These are phyloP conservation scores for Uronychia binucleata DNA, from an alignment of 73 alveolate genomes.

Conservation along the genomic window DNA sequence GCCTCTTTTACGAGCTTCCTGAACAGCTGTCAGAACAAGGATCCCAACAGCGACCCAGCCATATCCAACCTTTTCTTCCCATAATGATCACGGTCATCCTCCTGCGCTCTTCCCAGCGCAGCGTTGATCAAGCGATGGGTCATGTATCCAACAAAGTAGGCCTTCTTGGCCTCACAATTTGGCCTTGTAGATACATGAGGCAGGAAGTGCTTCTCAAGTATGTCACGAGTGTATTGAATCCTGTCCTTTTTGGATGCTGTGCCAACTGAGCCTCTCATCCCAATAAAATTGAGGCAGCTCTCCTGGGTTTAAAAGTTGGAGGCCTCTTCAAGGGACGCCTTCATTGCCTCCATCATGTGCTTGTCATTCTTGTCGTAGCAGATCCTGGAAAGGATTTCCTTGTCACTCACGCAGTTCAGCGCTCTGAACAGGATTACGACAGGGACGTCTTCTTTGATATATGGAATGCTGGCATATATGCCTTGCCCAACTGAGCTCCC, in stretches of 20 bases:
- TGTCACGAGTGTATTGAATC: slow-evolving; percentile 86
- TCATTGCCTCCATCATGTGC: slow-evolving; percentile 88
- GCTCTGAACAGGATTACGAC: slow-evolving; percentile 94
- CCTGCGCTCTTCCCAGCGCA: slow-evolving; percentile 95
- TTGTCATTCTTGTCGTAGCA: slow-evolving; percentile 88
- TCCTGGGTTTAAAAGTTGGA: slow-evolving; percentile 78
- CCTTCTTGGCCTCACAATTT: slow-evolving; percentile 87
- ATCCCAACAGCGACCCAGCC: slow-evolving; percentile 97
- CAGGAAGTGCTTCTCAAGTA: slow-evolving; percentile 93
- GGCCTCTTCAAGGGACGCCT: slow-evolving; percentile 85
- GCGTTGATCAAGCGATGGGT: slow-evolving; percentile 90
- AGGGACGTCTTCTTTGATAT: slow-evolving; percentile 91
- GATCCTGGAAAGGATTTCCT: slow-evolving; percentile 88
- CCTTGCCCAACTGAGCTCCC: slow-evolving; percentile 74
- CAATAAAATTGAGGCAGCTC: slow-evolving; percentile 93
- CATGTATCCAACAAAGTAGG: slow-evolving; percentile 99
- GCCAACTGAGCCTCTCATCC: slow-evolving; percentile 86
- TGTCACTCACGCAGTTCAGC: slow-evolving; percentile 90
- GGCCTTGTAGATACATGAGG: slow-evolving; percentile 94
- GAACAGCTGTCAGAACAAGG: slow-evolving; percentile 91
- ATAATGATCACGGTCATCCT: slow-evolving; percentile 99
- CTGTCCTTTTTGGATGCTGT: slow-evolving; percentile 71
- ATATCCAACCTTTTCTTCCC: slow-evolving; percentile 99
- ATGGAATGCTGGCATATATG: slow-evolving; percentile 86
- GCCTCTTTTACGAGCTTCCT: slow-evolving; percentile 84